A percentile compares a stretch with the other conserved stretches of the same genome.
Conservation (phyloP, 2,329 filamentous ascomycete species). For the Bipolaris gigantea region DNA sequence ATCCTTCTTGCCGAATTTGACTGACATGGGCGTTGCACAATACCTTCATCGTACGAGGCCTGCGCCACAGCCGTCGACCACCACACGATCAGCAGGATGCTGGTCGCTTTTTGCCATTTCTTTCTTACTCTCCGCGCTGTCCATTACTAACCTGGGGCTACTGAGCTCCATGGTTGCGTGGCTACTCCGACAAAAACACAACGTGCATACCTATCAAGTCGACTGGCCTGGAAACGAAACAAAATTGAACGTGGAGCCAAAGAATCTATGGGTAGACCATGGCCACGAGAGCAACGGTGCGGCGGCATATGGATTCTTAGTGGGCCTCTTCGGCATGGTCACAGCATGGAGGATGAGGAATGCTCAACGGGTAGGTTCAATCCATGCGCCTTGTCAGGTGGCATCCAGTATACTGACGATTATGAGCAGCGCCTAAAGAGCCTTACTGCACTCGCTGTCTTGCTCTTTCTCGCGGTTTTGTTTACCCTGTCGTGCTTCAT, state of each 20-base stretch:
- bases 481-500: conserved; percentile 38
- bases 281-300: conserved; percentile 36
- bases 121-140: conserved; percentile 32
- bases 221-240: conserved; percentile 27
- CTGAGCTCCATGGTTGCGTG: conserved; percentile 42
- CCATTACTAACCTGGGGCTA: conserved; percentile 34
- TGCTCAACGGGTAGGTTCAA: conserved; percentile 7
- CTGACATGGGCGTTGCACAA: conserved; percentile 12
- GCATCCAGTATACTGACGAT: not conserved
- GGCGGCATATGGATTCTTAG: conserved; percentile 39
- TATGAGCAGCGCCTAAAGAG: conserved; percentile 27
- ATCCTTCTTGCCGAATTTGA: not conserved
- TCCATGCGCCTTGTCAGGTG: not conserved
- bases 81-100: conserved; percentile 3
- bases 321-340: conserved; percentile 34
- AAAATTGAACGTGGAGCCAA: conserved; percentile 28
- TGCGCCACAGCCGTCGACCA: conserved; percentile 8
- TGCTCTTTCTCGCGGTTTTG: conserved; percentile 33
- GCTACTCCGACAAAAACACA: conserved; percentile 34
- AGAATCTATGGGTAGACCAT: conserved; percentile 35
- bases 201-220: conserved; percentile 26
- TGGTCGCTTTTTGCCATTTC: conserved; percentile 28
- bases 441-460: conserved; percentile 41
- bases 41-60: conserved; percentile 6
- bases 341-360: conserved; percentile 32